Evolutionary conservation across 2,329 filamentous ascomycete genomes (phyloP), one percentile per base, ranked within the genome.

Genomic region (Alternaria consortialis): DNA sequence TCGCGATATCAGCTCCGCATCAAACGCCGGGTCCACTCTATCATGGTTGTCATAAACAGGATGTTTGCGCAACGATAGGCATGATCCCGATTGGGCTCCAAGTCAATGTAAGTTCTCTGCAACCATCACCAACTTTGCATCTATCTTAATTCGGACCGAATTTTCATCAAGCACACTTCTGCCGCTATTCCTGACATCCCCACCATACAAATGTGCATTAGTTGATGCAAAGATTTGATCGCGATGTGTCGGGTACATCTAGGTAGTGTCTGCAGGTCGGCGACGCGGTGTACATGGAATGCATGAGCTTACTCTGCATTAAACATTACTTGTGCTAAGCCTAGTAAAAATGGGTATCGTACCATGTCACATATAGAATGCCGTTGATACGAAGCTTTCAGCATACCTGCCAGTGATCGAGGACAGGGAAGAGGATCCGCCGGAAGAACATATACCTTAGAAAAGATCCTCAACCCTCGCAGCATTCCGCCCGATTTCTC

Each of bases 391-490:
- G 32, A 27, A 36, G 17, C 20, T 25, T 42, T 42, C 31, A 36
- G 46, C 31, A 37, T 5, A 50, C 15, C 17, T 25, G 32, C 13
- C 13, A 37, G 27, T 20, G 31, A 13, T 50, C 13, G 32, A 36
- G 31, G 36, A 23, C 46, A 37, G 23, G 23, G 20, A 31, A 37
- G 7, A 37, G 6, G 31, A 12, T 46, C 39, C 17, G 20, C 12
- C 17, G 20, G 20, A 52, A 6, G 34, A 31, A 39, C 17, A 11
- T 2, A 11, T 11, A 31, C 23, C 32, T 62, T 32, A 72, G 52
- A 74, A 73, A 25, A 75, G 15, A 7, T 72, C 65, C 20, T 53
- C 60, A 29, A 70, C 66, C 11, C 51, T 51, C 7, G 64, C 62
- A 34, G 53, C 54, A 15, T 58, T 51, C 2, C 31, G 37, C 7